Conservation (phyloP, 2,329 filamentous ascomycete species). For the Xylaria sp. region DNA sequence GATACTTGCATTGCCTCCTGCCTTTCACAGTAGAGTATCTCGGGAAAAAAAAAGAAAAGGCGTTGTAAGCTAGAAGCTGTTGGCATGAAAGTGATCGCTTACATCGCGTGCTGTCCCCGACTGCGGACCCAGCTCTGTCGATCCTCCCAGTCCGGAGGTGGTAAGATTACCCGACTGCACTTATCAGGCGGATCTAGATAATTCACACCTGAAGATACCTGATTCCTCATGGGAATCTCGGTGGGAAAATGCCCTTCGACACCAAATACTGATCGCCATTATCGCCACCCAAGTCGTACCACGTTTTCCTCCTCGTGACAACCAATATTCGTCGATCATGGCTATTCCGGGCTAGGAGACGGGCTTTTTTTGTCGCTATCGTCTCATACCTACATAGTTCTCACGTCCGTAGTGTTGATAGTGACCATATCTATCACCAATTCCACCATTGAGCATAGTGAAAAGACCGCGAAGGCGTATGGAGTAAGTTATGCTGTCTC, state of each 20-base stretch:
- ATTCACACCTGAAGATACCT: conserved; percentile 31
- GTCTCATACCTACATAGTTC: conserved; percentile 21
- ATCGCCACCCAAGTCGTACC: conserved; percentile 37
- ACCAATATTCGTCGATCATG: conserved; percentile 39
- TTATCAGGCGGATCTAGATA: conserved; percentile 14
- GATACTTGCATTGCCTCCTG: conserved; percentile 1
- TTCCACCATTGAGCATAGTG: not conserved
- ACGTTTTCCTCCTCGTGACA: conserved; percentile 41
- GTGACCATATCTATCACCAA: conserved; percentile 19
- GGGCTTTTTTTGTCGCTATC: conserved; percentile 31
- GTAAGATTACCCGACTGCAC: conserved; percentile 27
- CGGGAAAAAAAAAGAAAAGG: not conserved
- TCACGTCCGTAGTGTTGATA: conserved; percentile 22
- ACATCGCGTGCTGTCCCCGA: conserved; percentile 17
- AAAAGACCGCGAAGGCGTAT: conserved; percentile 11
- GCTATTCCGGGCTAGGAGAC: conserved; percentile 28
- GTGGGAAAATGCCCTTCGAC: conserved; percentile 33
- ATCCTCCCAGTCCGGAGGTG: conserved; percentile 40
- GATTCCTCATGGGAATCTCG: conserved; percentile 34
- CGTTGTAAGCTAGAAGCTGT: conserved; percentile 33
- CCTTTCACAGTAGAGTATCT: conserved; percentile 1
- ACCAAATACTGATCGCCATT: conserved; percentile 34
- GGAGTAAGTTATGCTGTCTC: conserved; percentile 4
- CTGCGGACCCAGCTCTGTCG: conserved; percentile 37
- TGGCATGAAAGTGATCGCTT: conserved; percentile 4